phyloP scores from a whole-genome alignment of 805 yeast genomes.

The Wickerhamiella lipophila region DNA sequence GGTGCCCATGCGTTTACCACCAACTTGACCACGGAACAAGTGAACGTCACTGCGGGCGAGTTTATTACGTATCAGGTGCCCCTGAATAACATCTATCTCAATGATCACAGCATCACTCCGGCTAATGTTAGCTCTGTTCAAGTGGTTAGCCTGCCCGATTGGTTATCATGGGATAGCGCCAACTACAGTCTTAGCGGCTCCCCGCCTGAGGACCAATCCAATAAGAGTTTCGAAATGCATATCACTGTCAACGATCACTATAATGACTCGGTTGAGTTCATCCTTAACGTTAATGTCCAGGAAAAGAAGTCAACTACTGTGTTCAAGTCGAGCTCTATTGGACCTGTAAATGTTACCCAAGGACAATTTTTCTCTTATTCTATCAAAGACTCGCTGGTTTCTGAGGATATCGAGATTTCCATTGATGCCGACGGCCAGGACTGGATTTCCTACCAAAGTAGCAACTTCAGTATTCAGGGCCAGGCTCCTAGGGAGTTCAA shows the following conservation, averaged over 20 bases:
- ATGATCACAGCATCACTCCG: conserved; percentile 38
- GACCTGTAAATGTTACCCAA: conserved; percentile 56
- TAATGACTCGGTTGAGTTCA: conserved; percentile 27
- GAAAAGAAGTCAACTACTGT: conserved; percentile 21
- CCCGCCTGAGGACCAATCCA: conserved; percentile 41
- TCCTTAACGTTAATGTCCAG: conserved; percentile 20
- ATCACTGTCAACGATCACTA: conserved; percentile 33
- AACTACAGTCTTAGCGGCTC: conserved; percentile 60
- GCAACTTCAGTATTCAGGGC: conserved; percentile 60
- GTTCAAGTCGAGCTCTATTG: conserved; percentile 37
- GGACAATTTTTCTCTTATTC: conserved; percentile 42
- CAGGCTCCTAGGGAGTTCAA: conserved; percentile 42
- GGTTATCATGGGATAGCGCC: conserved; percentile 52
- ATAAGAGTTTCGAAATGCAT: conserved; percentile 25
- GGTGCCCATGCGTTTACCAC: conserved; percentile 84
- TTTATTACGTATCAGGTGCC: conserved; percentile 48
- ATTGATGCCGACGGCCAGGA: conserved; percentile 33
- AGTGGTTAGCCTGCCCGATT: conserved; percentile 33
- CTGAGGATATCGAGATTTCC: conserved; percentile 17
- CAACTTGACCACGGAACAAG: conserved; percentile 41
- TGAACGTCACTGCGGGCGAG: conserved; percentile 58
- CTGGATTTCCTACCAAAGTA: conserved; percentile 54
- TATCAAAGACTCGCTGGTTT: conserved; percentile 50
- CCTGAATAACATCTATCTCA: conserved; percentile 47
- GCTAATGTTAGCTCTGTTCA: conserved; percentile 44